Conservation (phyloP, 148 eudicot genomes). For the Persicaria maculosa region DNA sequence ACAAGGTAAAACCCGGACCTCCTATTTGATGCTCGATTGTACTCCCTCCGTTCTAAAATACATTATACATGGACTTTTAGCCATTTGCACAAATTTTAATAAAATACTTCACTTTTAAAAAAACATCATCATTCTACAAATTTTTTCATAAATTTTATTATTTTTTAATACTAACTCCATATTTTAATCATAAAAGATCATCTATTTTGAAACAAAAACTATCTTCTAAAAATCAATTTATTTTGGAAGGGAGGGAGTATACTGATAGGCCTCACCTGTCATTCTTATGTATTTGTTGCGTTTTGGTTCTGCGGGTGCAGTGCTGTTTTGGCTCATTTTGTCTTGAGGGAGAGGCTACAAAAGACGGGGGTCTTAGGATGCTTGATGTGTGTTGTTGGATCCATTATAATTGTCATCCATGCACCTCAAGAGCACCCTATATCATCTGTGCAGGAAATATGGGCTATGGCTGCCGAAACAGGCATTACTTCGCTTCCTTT, state of each 20-base stretch:
- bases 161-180: too few relatives aligned
- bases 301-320: constrained; percentile 21
- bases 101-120: not conserved
- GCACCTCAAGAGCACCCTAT: constrained; percentile 61
- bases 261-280: not conserved
- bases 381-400: constrained; percentile 57
- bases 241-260: too few relatives aligned
- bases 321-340: constrained; percentile 57
- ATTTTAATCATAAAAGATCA: too few relatives aligned
- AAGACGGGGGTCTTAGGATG: constrained; percentile 51
- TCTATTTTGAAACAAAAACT: too few relatives aligned
- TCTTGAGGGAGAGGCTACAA: constrained; percentile 50
- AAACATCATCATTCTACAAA: not conserved
- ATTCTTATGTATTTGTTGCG: not conserved
- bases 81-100: too few relatives aligned
- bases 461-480: constrained; percentile 53
- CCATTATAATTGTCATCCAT: constrained; percentile 56
- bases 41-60: not conserved
- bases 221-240: too few relatives aligned
- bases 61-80: not conserved
- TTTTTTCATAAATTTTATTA: too few relatives aligned
- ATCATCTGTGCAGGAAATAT: constrained; percentile 51
- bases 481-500: constrained; percentile 8
- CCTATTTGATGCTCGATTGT: not conserved
- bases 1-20: constrained; percentile 33